Conservation (phyloP, 805 yeast genomes). For the Ogataea nitratoaversa region DNA sequence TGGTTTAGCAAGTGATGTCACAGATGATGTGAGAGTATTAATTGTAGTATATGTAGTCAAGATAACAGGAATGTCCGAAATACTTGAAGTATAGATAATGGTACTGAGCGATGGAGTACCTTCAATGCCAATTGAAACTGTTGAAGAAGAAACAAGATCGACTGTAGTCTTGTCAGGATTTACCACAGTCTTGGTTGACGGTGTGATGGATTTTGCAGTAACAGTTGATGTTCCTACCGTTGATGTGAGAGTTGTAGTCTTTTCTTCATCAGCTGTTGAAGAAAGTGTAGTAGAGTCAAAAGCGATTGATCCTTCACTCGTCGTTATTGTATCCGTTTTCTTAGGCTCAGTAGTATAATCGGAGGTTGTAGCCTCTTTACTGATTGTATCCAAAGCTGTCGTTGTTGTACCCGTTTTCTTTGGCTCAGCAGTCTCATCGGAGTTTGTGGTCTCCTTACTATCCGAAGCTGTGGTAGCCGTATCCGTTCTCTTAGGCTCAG, state of each 20-base stretch:
- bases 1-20: slow-evolving; percentile 3
- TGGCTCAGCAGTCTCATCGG: slow-evolving; percentile 3
- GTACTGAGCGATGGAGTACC: slow-evolving; percentile 11
- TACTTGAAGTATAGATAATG: slow-evolving; percentile 22
- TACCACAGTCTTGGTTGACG: slow-evolving; percentile 1
- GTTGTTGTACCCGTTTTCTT: too few species aligned
- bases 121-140: slow-evolving; percentile 18
- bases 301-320: too few species aligned
- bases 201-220: slow-evolving; percentile 5
- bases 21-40: slow-evolving; percentile 2
- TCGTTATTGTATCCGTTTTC: slow-evolving; percentile 4
- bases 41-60: slow-evolving; percentile 22
- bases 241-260: slow-evolving; percentile 2
- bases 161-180: slow-evolving; percentile 13
- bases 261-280: neutral
- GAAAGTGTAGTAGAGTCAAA: too few species aligned
- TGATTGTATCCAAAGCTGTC: slow-evolving; percentile 8
- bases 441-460: too few species aligned
- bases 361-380: slow-evolving; percentile 2
- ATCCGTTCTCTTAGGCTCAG: slow-evolving; percentile 2
- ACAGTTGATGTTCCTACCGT: slow-evolving; percentile 7
- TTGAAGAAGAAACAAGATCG: slow-evolving; percentile 16
- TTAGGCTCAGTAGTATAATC: slow-evolving; percentile 1
- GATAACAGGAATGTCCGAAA: slow-evolving; percentile 22
- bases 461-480: slow-evolving; percentile 2